Conservation (phyloP, 371 early-diverging fungal genomes). For the Smittium culicis region DNA sequence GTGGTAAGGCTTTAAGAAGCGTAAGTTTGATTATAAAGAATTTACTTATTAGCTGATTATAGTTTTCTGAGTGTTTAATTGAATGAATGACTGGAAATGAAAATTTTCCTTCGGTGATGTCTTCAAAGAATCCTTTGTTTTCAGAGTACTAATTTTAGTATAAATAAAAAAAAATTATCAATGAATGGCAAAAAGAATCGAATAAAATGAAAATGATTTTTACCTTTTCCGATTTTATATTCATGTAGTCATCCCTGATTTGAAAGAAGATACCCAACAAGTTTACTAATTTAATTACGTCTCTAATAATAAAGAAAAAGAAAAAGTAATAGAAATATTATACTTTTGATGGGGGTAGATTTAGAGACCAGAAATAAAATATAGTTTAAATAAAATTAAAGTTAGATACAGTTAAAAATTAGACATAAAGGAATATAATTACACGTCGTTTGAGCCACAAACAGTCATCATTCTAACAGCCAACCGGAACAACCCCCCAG, state of each 20-base stretch:
- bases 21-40: conserved; percentile 33
- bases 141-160: conserved; percentile 42
- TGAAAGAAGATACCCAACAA: conserved; percentile 86
- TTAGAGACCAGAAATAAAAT: too few relatives aligned
- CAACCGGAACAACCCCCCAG: conserved; percentile 85
- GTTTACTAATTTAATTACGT: conserved; percentile 69
- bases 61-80: conserved; percentile 45
- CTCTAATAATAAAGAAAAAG: too few relatives aligned
- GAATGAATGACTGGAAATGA: conserved; percentile 88
- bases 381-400: too few relatives aligned
- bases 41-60: conserved; percentile 50
- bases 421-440: too few relatives aligned
- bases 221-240: conserved; percentile 56
- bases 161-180: neutral
- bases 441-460: conserved; percentile 17
- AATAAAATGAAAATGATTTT: neutral
- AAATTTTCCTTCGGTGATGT: conserved; percentile 95
- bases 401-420: too few relatives aligned
- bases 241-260: conserved; percentile 92
- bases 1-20: conserved; percentile 4
- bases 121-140: conserved; percentile 94
- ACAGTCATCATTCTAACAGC: conserved; percentile 82
- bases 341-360: too few relatives aligned
- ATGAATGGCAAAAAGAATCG: too few relatives aligned
- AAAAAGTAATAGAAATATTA: too few relatives aligned